phyloP scores from a whole-genome alignment of 2,329 filamentous ascomycete species.

The Trichoderma gracile region DNA sequence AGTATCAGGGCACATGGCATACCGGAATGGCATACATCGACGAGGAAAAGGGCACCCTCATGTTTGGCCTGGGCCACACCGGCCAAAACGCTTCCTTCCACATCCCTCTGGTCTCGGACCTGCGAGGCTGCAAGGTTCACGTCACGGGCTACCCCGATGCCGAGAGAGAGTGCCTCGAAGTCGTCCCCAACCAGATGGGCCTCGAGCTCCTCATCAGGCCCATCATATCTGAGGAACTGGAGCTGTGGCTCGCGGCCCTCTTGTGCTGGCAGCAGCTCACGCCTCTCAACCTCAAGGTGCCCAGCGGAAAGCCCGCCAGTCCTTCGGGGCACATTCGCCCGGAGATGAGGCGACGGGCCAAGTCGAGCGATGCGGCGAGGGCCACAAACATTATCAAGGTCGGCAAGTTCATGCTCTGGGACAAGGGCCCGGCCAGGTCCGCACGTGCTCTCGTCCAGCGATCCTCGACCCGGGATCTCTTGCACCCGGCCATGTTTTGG shows the following conservation, averaged over 20 bases:
- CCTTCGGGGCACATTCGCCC: conserved; percentile 42
- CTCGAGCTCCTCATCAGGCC: conserved; percentile 67
- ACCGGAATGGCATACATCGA: conserved; percentile 76
- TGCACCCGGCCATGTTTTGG: conserved; percentile 66
- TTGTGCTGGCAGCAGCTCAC: conserved; percentile 79
- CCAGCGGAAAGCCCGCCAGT: conserved; percentile 44
- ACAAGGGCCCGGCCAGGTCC: conserved; percentile 65
- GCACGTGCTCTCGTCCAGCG: conserved; percentile 58
- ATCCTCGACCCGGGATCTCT: conserved; percentile 58
- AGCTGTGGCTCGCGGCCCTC: conserved; percentile 77
- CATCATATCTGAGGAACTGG: conserved; percentile 64
- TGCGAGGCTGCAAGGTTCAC: conserved; percentile 71
- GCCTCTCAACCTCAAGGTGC: conserved; percentile 54
- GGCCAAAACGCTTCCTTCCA: conserved; percentile 66
- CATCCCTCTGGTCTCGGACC: conserved; percentile 67
- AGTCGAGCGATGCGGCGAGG: conserved; percentile 38
- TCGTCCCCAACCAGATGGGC: conserved; percentile 53
- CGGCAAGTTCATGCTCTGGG: conserved; percentile 87
- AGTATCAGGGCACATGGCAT: conserved; percentile 63
- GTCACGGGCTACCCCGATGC: conserved; percentile 51
- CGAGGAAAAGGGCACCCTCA: conserved; percentile 70
- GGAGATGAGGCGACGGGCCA: conserved; percentile 47
- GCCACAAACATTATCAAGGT: conserved; percentile 84
- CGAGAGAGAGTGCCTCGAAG: conserved; percentile 53
- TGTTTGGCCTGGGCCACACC: conserved; percentile 60